Base-by-base conservation (phyloP, 371 early-diverging fungal genomes). In the Mucor mucedo region DNA sequence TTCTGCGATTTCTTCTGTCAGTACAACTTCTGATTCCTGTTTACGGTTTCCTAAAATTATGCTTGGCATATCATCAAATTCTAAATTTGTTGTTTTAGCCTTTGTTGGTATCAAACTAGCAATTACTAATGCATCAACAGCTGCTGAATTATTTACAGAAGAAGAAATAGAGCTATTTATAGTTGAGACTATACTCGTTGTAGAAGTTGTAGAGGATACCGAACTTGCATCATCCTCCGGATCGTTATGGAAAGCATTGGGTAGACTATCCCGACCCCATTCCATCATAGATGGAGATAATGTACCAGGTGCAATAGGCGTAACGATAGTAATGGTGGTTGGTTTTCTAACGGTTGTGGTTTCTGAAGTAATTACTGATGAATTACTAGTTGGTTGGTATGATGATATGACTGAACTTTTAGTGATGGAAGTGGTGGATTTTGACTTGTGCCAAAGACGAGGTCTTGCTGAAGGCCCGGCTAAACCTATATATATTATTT, bases 1-100 rank as follows among this genome's bases (percentile, higher is more conserved):
- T 10, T 82, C 80, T 14, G 86, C 86, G 4, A 78, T 68, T 16
- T 63, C 55, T 21, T 72, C 63, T n/a, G 83, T 80, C 50, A 85
- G 56, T 8, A 84, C 83, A 54, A 80, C 78, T 29, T 78, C 73
- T 2, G 82, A 77, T 49, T 80, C 80, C 0, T 67, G 60, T 45
- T 65, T 65, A 38, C 83, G 80, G 45, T 76, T 73, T 14, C 66
- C 40, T 39, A 85, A 75, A 30, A 64, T 65, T 7, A 78, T 73
- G 30, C 72, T 45, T 13, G 83, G 80, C 71, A 84, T 70, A 30
- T 58, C 52, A 63, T 65, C 62, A 45, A 68, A 62, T 4, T 63
- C 63, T 21, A 47, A 30, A 44, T 48, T 54, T 16, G 27, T 49
- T 32, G 30, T 41, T 27, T 38, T 60, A 49, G 33, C 38, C 40